Evolutionary conservation across 495 filamentous ascomycete species (phyloP).

Genomic region (Daldinia decipiens): DNA sequence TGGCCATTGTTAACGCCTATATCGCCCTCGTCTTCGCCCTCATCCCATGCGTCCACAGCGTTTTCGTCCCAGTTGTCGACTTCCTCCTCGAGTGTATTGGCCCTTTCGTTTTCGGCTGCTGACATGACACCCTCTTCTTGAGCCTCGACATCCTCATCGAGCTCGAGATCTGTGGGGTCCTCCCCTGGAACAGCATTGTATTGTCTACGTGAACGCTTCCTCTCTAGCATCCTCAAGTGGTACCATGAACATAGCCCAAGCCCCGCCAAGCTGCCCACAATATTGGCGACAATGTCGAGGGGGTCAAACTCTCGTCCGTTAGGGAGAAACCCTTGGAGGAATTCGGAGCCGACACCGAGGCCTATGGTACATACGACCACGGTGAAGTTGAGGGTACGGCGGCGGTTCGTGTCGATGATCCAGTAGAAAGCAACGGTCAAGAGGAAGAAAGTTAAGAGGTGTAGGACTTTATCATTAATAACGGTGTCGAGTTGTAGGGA

Average conservation of each 20-base stretch:
- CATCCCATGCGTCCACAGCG: constrained; percentile 77
- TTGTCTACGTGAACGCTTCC: constrained; percentile 77
- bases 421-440: constrained; percentile 94
- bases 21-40: constrained; percentile 62
- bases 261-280: constrained; percentile 77
- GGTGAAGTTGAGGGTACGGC: constrained; percentile 84
- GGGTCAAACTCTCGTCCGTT: constrained; percentile 84
- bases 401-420: constrained; percentile 89
- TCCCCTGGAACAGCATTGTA: constrained; percentile 70
- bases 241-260: constrained; percentile 86
- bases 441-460: constrained; percentile 88
- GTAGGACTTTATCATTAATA: constrained; percentile 89
- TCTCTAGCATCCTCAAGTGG: constrained; percentile 93
- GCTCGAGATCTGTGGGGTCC: constrained; percentile 62
- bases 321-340: constrained; percentile 83
- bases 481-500: constrained; percentile 63
- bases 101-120: constrained; percentile 40
- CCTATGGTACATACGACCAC: constrained; percentile 78
- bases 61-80: constrained; percentile 89
- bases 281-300: constrained; percentile 86
- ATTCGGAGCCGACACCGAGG: constrained; percentile 84
- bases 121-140: constrained; percentile 63
- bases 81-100: constrained; percentile 70
- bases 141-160: constrained; percentile 66
- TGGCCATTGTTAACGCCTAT: constrained; percentile 48